phyloP scores from a whole-genome alignment of 208 protist species.

The Trypanosoma platydactyli region DNA sequence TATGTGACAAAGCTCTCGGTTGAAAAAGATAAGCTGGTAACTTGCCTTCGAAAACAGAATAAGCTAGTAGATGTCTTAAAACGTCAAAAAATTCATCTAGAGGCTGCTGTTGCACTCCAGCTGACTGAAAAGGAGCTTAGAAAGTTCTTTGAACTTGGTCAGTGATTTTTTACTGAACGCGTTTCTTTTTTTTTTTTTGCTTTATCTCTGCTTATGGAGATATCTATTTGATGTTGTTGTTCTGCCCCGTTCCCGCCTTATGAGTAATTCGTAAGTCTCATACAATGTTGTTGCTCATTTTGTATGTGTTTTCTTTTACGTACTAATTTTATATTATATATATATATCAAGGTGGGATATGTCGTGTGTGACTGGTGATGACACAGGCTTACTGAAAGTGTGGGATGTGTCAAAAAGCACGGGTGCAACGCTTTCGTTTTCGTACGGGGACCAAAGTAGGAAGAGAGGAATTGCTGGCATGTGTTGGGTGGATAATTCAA shows the following conservation, averaged over 20 bases:
- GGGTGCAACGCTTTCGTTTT: conserved; percentile 60
- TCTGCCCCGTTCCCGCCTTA: no score
- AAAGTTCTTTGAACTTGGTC: conserved; percentile 49
- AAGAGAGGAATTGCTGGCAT: conserved; percentile 63
- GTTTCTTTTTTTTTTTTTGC: conserved; percentile 12
- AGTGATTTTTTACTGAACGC: conserved; percentile 10
- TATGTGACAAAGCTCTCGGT: conserved; percentile 45
- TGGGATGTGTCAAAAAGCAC: conserved; percentile 80
- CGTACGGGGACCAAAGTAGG: conserved; percentile 69
- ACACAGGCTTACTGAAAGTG: conserved; percentile 82
- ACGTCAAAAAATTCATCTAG: conserved; percentile 92
- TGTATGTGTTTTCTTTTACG: conserved; percentile 14
- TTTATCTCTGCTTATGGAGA: not conserved
- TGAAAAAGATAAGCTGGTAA: conserved; percentile 81
- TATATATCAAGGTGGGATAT: conserved; percentile 32
- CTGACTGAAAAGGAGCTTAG: conserved; percentile 88
- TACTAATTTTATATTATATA: conserved; percentile 17
- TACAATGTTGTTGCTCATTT: not conserved
- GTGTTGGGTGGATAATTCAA: conserved; percentile 71
- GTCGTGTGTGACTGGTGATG: conserved; percentile 81
- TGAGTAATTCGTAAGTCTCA: no score
- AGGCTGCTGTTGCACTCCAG: conserved; percentile 71
- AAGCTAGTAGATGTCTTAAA: conserved; percentile 93
- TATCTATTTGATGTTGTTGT: not conserved
- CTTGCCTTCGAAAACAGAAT: conserved; percentile 86